Evolutionary conservation across 163 green algal genomes (phyloP).

Genomic region (Chlorella variabilis): DNA sequence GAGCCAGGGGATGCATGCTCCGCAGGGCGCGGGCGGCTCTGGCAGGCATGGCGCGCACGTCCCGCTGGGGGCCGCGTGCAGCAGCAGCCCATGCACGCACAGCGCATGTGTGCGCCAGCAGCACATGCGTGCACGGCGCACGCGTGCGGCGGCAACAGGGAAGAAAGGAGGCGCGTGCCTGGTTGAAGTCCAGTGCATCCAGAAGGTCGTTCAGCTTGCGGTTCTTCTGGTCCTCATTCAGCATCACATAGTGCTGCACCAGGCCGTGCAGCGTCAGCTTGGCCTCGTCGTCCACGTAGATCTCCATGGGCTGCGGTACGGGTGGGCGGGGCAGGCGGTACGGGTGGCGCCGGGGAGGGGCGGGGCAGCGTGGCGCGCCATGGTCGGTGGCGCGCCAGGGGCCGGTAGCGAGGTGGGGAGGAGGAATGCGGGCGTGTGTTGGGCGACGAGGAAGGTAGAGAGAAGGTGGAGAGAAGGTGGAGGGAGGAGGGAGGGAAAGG

Average conservation of each 20-base stretch:
- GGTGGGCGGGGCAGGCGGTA: background rate
- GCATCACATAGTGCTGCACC: slow-evolving; percentile 95
- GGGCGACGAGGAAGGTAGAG: too few species aligned
- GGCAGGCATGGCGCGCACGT: too few species aligned
- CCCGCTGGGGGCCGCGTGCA: too few species aligned
- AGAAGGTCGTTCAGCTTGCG: slow-evolving; percentile 98
- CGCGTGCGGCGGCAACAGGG: background rate
- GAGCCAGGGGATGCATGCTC: too few species aligned
- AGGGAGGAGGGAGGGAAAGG: too few species aligned
- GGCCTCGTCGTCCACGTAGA: slow-evolving; percentile 99
- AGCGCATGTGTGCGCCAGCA: too few species aligned
- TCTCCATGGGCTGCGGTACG: slow-evolving; percentile 92
- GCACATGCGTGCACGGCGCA: background rate
- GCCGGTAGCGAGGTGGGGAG: too few species aligned
- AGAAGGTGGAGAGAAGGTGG: too few species aligned
- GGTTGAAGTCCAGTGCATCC: slow-evolving; percentile 99
- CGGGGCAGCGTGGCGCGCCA: background rate
- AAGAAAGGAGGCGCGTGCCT: slow-evolving; percentile 57
- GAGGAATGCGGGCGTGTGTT: too few species aligned
- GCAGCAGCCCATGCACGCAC: too few species aligned
- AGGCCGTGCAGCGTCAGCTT: slow-evolving; percentile 99
- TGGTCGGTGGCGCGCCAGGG: too few species aligned
- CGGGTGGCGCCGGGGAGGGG: background rate
- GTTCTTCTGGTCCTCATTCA: slow-evolving; percentile 99
- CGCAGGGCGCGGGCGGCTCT: too few species aligned